Conservation (phyloP, 805 yeast species). For the Yarrowia divulgata region DNA sequence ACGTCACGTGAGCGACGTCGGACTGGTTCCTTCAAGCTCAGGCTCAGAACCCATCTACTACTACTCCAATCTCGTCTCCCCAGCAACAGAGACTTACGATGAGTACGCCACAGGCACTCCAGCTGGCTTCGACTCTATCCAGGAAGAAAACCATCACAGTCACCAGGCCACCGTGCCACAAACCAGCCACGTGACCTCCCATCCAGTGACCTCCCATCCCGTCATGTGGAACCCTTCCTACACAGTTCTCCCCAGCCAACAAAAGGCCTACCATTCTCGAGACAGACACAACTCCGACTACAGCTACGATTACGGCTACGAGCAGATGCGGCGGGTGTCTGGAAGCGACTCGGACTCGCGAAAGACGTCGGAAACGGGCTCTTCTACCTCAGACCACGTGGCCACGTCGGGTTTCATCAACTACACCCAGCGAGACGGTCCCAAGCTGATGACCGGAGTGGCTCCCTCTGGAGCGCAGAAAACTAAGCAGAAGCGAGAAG, state of each 20-base stretch:
- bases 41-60: slow-evolving; percentile 11
- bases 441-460: slow-evolving; percentile 37
- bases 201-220: background rate
- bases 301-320: slow-evolving; percentile 14
- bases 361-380: slow-evolving; percentile 1
- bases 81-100: slow-evolving; percentile 9
- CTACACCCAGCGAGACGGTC: slow-evolving; percentile 30
- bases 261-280: background rate
- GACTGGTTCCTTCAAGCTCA: background rate
- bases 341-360: slow-evolving; percentile 7
- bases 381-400: background rate
- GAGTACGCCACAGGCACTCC: background rate
- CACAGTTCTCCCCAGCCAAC: slow-evolving; percentile 9
- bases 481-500: slow-evolving; percentile 34
- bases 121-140: background rate
- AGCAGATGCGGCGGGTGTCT: background rate
- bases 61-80: slow-evolving; percentile 15
- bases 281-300: slow-evolving; percentile 27
- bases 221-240: slow-evolving; percentile 21
- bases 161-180: background rate
- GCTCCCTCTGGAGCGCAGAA: slow-evolving; percentile 31
- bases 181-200: background rate
- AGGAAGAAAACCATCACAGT: background rate
- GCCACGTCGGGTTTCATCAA: slow-evolving; percentile 18
- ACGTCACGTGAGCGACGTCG: slow-evolving; percentile 10